Percentiles rank a stretch among this genome's conserved stretches.
phyloP scores from a whole-genome alignment of 2,329 filamentous ascomycete species.

The Tolypocladium album region DNA sequence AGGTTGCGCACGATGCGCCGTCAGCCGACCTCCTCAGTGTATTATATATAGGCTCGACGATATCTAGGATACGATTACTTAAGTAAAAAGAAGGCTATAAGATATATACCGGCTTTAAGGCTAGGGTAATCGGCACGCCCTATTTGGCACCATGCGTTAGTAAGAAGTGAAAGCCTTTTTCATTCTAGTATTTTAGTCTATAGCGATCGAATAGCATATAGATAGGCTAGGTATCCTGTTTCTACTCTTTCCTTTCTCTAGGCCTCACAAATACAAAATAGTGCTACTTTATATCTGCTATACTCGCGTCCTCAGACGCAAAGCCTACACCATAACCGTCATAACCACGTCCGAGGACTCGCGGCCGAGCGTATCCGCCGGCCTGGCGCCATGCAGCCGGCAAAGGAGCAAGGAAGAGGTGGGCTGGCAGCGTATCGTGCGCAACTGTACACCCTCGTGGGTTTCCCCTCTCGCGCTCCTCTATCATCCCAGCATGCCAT shows the following conservation, averaged over 20 bases:
- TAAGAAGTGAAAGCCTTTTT: no score
- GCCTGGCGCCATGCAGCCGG: conserved; percentile 13
- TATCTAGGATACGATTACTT: no score
- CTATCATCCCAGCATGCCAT: not conserved
- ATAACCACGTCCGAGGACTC: not conserved
- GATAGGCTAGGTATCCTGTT: no score
- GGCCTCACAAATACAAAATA: not conserved
- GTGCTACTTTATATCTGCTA: no score
- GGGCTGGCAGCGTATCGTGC: conserved; percentile 34
- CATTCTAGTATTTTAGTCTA: no score
- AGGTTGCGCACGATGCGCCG: conserved; percentile 39
- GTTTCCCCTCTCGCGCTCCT: conserved; percentile 8
- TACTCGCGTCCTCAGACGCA: not conserved
- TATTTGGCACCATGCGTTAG: no score
- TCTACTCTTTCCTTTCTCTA: not conserved
- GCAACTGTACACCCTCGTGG: conserved; percentile 45
- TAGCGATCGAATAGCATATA: no score
- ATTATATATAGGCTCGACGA: no score
- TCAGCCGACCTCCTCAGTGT: conserved; percentile 29
- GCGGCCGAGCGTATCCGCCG: not conserved
- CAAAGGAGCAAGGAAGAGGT: conserved; percentile 13
- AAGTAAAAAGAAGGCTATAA: no score
- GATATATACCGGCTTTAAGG: no score
- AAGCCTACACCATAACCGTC: not conserved
- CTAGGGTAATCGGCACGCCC: no score